phyloP scores from a whole-genome alignment of 345 rosid genomes.

The Camelina hispida region DNA sequence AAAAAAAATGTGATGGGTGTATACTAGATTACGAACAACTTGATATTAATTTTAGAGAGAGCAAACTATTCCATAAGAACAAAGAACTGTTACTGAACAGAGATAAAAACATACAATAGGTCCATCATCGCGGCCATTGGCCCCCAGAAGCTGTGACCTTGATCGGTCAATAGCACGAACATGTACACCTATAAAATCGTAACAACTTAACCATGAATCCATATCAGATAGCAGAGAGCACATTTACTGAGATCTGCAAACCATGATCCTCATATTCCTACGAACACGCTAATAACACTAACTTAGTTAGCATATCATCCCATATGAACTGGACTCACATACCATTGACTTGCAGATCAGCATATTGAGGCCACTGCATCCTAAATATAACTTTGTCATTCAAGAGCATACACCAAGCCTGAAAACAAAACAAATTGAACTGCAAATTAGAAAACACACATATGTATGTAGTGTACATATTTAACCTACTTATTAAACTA shows the following conservation, averaged over 20 bases:
- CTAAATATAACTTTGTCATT: conserved; percentile 96
- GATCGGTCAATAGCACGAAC: conserved; percentile 91
- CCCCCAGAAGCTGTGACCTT: conserved; percentile 84
- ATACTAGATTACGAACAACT: neutral
- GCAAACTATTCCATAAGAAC: neutral
- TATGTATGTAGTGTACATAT: neutral
- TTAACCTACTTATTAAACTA: conserved; percentile 14
- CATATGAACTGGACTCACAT: conserved; percentile 36
- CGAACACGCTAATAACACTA: conserved; percentile 11
- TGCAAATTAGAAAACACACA: conserved; percentile 28
- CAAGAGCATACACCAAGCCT: conserved; percentile 99
- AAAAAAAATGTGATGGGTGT: conserved; percentile 22
- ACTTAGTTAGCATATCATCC: conserved; percentile 14
- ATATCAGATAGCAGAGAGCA: conserved; percentile 15
- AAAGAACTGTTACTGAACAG: conserved; percentile 17
- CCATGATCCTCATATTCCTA: conserved; percentile 11
- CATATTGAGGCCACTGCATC: conserved; percentile 99
- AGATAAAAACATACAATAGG: conserved; percentile 67
- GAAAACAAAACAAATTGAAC: conserved; percentile 23
- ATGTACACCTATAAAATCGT: conserved; percentile 54
- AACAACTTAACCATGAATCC: conserved; percentile 19
- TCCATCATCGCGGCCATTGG: conserved; percentile 98
- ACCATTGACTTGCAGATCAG: conserved; percentile 97
- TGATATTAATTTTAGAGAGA: conserved; percentile 7
- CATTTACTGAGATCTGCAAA: conserved; percentile 3